phyloP scores from a whole-genome alignment of 495 filamentous ascomycete species.

The Penicillium cosmopolitanum region DNA sequence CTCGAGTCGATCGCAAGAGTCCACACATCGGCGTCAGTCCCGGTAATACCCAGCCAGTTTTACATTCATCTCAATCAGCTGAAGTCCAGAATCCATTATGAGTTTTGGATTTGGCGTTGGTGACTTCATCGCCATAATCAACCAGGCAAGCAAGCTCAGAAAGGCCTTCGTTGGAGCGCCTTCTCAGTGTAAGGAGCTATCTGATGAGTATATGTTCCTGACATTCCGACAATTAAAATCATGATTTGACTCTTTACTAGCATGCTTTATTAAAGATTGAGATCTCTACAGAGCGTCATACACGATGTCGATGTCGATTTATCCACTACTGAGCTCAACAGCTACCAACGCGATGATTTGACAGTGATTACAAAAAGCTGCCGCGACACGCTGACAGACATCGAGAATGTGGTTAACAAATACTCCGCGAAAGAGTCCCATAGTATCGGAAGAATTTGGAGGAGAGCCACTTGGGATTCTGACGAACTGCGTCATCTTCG shows the following conservation, averaged over 20 bases:
- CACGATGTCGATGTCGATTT: background rate
- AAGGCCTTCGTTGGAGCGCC: background rate
- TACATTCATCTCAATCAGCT: no score
- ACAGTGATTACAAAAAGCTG: background rate
- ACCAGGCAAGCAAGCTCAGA: background rate
- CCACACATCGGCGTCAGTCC: background rate
- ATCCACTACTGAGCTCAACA: background rate
- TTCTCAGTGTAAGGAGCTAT: background rate
- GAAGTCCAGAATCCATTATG: background rate
- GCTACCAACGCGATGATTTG: background rate
- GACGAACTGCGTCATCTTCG: background rate
- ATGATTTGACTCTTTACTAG: background rate
- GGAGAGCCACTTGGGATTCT: background rate
- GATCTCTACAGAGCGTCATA: background rate
- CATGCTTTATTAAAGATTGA: background rate
- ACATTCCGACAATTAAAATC: background rate
- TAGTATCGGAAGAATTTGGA: background rate
- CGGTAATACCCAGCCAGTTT: no score
- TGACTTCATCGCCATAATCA: background rate
- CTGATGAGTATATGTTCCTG: background rate
- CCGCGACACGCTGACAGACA: background rate
- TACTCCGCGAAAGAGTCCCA: background rate
- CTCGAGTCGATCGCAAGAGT: background rate
- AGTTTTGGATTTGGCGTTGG: background rate
- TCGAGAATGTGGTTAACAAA: background rate